These are phyloP conservation scores for Mucor velutinosus DNA, from an alignment of 371 early-diverging fungal species.

Conservation along the genomic window DNA sequence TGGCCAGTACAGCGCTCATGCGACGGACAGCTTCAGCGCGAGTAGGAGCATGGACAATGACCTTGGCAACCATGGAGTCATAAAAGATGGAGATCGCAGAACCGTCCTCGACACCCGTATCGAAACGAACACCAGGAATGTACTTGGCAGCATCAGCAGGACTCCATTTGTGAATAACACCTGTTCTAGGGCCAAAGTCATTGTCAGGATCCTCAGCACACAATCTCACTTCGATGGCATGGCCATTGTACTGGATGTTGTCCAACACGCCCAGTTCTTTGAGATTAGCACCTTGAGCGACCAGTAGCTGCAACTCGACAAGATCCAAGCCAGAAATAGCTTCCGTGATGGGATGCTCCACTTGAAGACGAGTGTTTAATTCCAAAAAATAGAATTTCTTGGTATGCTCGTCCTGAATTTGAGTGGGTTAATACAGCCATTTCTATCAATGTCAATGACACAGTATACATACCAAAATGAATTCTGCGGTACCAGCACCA, in stretches of 20 bases:
- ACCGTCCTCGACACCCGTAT: constrained; percentile 83
- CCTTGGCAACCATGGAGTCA: constrained; percentile 86
- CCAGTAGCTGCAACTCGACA: constrained; percentile 82
- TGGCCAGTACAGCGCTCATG: constrained; percentile 74
- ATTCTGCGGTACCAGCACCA: constrained; percentile 86
- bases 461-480: constrained; percentile 53
- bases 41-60: constrained; percentile 84
- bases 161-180: constrained; percentile 77
- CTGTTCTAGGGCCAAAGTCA: constrained; percentile 82
- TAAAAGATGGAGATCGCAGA: constrained; percentile 81
- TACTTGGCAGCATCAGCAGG: constrained; percentile 65
- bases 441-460: background rate
- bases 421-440: background rate
- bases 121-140: constrained; percentile 71
- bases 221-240: constrained; percentile 83
- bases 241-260: constrained; percentile 61
- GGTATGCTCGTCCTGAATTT: constrained; percentile 46
- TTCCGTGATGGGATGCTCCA: constrained; percentile 98
- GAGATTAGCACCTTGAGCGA: constrained; percentile 65
- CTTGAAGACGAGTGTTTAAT: constrained; percentile 85
- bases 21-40: constrained; percentile 73
- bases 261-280: constrained; percentile 49
- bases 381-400: constrained; percentile 83
- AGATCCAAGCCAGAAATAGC: constrained; percentile 91
- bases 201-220: constrained; percentile 88